phyloP scores from a whole-genome alignment of 2,329 filamentous ascomycete species.

The Ambrosiella xylebori region DNA sequence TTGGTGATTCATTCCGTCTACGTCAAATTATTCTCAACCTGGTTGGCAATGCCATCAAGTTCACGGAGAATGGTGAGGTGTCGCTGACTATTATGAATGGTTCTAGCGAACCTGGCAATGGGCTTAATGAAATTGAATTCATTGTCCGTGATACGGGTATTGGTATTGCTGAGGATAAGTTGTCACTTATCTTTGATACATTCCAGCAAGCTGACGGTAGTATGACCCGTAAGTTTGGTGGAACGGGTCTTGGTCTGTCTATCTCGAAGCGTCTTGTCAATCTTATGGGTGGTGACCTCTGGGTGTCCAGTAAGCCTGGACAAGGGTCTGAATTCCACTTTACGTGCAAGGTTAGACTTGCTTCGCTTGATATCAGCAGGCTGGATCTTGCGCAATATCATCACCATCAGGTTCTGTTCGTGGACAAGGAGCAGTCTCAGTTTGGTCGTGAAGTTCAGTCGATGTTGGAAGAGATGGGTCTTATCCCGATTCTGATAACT shows the following conservation, averaged over 20 bases:
- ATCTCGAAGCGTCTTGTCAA: slow-evolving; percentile 92
- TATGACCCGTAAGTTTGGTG: slow-evolving; percentile 89
- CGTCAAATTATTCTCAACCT: slow-evolving; percentile 94
- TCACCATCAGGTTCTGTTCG: slow-evolving; percentile 81
- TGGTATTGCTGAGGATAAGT: slow-evolving; percentile 85
- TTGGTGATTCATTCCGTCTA: slow-evolving; percentile 90
- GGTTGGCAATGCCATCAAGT: slow-evolving; percentile 97
- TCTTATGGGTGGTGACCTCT: slow-evolving; percentile 89
- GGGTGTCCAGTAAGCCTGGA: slow-evolving; percentile 85
- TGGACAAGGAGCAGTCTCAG: slow-evolving; percentile 74
- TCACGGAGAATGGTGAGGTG: slow-evolving; percentile 91
- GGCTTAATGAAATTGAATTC: slow-evolving; percentile 67
- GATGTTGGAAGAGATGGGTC: slow-evolving; percentile 62
- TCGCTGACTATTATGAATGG: slow-evolving; percentile 63
- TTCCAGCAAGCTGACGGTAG: slow-evolving; percentile 98
- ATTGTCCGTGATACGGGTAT: slow-evolving; percentile 93
- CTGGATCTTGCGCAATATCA: slow-evolving; percentile 80
- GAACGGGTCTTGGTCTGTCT: slow-evolving; percentile 80
- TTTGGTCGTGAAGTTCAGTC: slow-evolving; percentile 58
- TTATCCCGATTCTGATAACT: slow-evolving; percentile 71
- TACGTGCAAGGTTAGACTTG: slow-evolving; percentile 77
- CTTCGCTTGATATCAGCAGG: slow-evolving; percentile 57
- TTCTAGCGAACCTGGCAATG: slow-evolving; percentile 40
- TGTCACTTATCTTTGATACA: slow-evolving; percentile 94
- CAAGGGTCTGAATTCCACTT: slow-evolving; percentile 93